Base-by-base conservation (phyloP, 208 protist genomes). In the Trypanosoma melophagium region DNA sequence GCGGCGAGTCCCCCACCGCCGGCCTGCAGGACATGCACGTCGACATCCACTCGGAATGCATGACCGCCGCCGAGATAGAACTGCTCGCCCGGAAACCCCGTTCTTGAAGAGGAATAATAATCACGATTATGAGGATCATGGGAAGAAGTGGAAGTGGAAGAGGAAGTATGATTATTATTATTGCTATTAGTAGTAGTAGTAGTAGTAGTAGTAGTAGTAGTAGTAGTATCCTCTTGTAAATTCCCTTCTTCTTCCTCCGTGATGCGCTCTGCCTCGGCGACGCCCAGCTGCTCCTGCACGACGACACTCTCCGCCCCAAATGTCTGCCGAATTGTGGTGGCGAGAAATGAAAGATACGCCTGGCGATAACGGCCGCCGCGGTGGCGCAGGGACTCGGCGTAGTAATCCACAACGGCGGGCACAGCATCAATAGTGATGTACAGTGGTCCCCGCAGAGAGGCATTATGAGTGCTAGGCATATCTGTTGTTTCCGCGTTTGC, bases 41-140 rank as follows among this genome's bases (percentile, higher is more conserved):
- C 87, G 24, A 92, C 90, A 65, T 93, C 83, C n/a, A 92, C 66
- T 14, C 71, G 64, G 41, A 93, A 96, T 44, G 83, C 83, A 59
- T 84, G 92, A 38, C 83, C 87, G 16, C 81, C 74, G 60, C 90
- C 87, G 70, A 96, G 81, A 67, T 84, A 89, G 8, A 96, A 69
- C 19, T 87, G 77, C 31, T 67, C 56, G 1, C 77, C 77, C 0
- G 86, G 87, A 50, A 90, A 91, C 24, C 82, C 76, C 1, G 16
- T 47, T 1, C 1, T 17, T 55, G 17, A 51, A n/a, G 0, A 16
- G 31, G 8, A 19, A n/a, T n/a, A n/a, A n/a, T n/a, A n/a, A n/a
- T n/a, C n/a, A n/a, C n/a, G n/a, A n/a, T n/a, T n/a, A n/a, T n/a
- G n/a, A n/a, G n/a, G n/a, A n/a, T n/a, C n/a, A n/a, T n/a, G n/a